phyloP scores from a whole-genome alignment of 495 filamentous ascomycete species.

The Tetracladium marchalianum region DNA sequence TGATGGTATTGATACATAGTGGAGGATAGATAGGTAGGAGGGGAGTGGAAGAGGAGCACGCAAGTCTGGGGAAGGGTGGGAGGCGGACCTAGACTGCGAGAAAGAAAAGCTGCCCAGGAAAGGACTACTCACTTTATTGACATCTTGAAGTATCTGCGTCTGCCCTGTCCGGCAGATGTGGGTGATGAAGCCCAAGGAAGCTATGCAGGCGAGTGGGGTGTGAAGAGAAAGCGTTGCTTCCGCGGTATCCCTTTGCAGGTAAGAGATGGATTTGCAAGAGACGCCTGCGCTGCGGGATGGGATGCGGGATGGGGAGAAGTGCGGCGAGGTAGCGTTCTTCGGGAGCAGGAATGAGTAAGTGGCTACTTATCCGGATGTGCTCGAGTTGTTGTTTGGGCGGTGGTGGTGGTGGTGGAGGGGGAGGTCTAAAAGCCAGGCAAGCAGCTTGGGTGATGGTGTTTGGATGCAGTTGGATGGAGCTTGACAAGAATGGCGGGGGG shows the following conservation, averaged over 20 bases:
- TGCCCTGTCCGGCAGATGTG: conserved; percentile 15
- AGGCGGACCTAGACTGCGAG: not conserved
- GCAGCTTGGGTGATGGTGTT: no score
- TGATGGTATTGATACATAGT: conserved; percentile 20
- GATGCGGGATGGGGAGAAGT: not conserved
- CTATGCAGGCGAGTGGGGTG: conserved; percentile 11
- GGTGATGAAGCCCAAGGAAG: conserved; percentile 2
- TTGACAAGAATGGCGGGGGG: no score
- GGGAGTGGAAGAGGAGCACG: not conserved
- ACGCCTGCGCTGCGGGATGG: not conserved
- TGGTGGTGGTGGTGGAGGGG: no score
- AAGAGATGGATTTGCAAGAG: not conserved
- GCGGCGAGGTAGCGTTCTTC: not conserved
- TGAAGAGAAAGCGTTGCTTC: conserved; percentile 4
- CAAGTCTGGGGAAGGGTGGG: not conserved
- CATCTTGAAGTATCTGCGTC: conserved; percentile 23
- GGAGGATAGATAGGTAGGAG: not conserved
- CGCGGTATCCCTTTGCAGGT: not conserved
- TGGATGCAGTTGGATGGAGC: no score
- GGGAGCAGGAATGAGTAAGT: not conserved
- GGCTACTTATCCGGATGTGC: no score
- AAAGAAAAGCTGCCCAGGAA: not conserved
- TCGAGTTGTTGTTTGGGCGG: no score
- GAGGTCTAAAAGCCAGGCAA: no score
- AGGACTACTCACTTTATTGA: conserved; percentile 31